Conservation (phyloP, 345 rosid species). For the Anacardium occidentale region DNA sequence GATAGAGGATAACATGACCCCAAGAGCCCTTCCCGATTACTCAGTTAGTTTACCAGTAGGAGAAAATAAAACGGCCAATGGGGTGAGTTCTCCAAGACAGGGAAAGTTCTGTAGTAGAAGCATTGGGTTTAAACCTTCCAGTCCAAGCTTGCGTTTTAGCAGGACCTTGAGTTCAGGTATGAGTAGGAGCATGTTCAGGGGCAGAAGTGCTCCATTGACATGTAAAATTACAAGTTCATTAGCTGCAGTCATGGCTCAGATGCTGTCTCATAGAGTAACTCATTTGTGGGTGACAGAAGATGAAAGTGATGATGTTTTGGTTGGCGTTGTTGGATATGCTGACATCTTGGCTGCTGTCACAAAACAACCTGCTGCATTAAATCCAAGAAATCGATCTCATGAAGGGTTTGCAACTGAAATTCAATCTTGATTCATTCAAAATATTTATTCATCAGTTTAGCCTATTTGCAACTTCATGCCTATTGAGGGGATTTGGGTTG, state of each 20-base stretch:
- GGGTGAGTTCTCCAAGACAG: slow-evolving; percentile 43
- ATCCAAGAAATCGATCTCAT: slow-evolving; percentile 39
- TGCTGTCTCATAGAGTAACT: slow-evolving; percentile 92
- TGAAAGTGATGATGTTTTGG: slow-evolving; percentile 70
- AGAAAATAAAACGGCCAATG: slow-evolving; percentile 28
- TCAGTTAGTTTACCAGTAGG: slow-evolving; percentile 41
- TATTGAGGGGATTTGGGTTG: neutral
- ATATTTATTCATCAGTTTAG: no score
- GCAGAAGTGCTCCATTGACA: slow-evolving; percentile 89
- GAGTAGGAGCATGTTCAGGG: slow-evolving; percentile 87
- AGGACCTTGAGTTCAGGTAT: slow-evolving; percentile 45
- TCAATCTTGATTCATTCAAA: slow-evolving; percentile 40
- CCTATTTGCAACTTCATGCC: neutral
- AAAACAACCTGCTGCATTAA: slow-evolving; percentile 47
- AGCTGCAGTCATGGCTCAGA: slow-evolving; percentile 98
- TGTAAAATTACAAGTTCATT: slow-evolving; percentile 78
- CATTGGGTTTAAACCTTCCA: slow-evolving; percentile 71
- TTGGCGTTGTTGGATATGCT: slow-evolving; percentile 81
- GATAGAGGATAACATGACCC: slow-evolving; percentile 70
- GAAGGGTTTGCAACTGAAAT: slow-evolving; percentile 43
- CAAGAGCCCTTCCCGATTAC: slow-evolving; percentile 59
- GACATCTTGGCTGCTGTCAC: slow-evolving; percentile 86
- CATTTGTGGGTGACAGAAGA: slow-evolving; percentile 94
- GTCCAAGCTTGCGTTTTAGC: neutral
- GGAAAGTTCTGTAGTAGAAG: slow-evolving; percentile 88